Conservation (phyloP, 129 eudicot species). For the Pittosporum tobira region DNA sequence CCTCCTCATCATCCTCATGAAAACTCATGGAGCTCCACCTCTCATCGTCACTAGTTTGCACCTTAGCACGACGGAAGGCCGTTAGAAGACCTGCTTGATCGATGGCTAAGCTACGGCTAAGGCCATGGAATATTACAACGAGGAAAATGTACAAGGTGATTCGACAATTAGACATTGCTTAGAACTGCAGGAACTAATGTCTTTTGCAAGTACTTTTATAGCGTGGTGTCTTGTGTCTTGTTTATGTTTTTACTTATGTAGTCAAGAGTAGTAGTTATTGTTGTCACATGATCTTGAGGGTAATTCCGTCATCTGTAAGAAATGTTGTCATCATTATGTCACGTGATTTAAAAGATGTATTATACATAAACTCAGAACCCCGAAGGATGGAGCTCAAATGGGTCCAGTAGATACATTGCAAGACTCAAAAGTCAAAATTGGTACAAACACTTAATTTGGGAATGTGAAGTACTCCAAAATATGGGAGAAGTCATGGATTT, state of each 20-base stretch:
- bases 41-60: constrained; percentile 9
- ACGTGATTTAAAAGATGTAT: neutral
- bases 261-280: neutral
- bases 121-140: constrained; percentile 14
- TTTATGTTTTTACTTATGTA: too few species aligned
- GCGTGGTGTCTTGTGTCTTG: neutral
- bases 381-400: neutral
- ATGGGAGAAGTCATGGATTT: too few species aligned
- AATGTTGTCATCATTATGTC: neutral
- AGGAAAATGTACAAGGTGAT: constrained; percentile 15
- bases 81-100: constrained; percentile 34
- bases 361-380: neutral
- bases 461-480: too few species aligned
- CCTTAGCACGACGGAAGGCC: constrained; percentile 32
- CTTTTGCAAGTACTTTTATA: constrained; percentile 2
- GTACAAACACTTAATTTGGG: too few species aligned
- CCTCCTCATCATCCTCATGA: neutral
- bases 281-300: constrained; percentile 5
- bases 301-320: neutral
- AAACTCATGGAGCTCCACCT: constrained; percentile 5
- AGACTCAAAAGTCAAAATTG: too few species aligned
- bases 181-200: neutral
- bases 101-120: constrained; percentile 19
- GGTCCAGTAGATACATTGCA: too few species aligned
- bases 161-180: constrained; percentile 25